Percentiles rank a stretch among this genome's conserved stretches.
Conservation (phyloP, 208 protist species). For the Giardia duodenalis region DNA sequence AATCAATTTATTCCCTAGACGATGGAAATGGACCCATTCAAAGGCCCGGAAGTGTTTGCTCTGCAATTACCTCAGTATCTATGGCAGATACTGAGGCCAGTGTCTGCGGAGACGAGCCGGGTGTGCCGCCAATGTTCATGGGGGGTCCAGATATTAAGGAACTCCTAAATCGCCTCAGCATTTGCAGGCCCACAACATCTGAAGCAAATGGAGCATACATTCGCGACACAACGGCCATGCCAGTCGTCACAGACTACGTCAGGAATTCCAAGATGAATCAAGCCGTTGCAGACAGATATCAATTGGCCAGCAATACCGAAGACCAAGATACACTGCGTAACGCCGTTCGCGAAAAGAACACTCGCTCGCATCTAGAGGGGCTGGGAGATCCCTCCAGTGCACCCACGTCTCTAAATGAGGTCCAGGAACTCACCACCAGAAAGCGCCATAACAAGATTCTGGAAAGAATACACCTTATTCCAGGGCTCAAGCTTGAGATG, state of each 20-base stretch:
- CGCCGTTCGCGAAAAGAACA: neutral
- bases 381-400: neutral
- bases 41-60: neutral
- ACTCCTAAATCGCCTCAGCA: neutral
- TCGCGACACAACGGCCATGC: neutral
- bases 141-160: neutral
- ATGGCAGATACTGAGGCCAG: conserved; percentile 23
- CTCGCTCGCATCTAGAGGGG: neutral
- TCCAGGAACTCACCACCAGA: conserved; percentile 1
- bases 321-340: neutral
- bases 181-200: no score
- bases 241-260: neutral
- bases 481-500: neutral
- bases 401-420: neutral
- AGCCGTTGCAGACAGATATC: neutral
- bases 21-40: neutral
- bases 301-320: neutral
- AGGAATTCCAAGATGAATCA: neutral
- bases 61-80: neutral
- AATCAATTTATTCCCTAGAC: conserved; percentile 19
- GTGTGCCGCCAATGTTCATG: conserved; percentile 30
- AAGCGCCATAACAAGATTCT: neutral
- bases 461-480: neutral
- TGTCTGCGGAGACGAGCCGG: conserved; percentile 4
- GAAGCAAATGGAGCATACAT: neutral